These are phyloP conservation scores for Ustilago crameri DNA, from an alignment of 1,284 basidiomycete genomes.

Conservation along the genomic window DNA sequence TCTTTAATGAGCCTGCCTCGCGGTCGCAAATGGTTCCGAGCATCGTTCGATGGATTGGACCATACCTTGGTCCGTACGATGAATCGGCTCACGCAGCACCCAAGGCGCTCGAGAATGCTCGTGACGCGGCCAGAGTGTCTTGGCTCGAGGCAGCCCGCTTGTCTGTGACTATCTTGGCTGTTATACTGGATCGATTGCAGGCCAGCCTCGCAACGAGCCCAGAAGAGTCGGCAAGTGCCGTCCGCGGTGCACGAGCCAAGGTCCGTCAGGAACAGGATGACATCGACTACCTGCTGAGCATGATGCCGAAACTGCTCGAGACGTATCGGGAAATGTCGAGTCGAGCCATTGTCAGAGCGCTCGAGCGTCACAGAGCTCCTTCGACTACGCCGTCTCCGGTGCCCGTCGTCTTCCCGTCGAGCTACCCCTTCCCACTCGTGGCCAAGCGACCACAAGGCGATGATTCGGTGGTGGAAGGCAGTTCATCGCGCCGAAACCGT, in stretches of 20 bases:
- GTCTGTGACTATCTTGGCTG: conserved; percentile 73
- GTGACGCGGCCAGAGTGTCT: conserved; percentile 76
- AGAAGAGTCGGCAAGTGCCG: conserved; percentile 1
- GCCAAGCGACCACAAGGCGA: conserved; percentile 74
- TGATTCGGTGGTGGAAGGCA: conserved; percentile 41
- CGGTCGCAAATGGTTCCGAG: conserved; percentile 85
- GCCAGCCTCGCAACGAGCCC: conserved; percentile 23
- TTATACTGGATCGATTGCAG: conserved; percentile 90
- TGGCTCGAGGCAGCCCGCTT: conserved; percentile 92
- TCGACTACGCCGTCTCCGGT: conserved; percentile 75
- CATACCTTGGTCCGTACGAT: conserved; percentile 91
- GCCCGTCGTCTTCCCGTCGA: conserved; percentile 89
- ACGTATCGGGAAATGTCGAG: conserved; percentile 86
- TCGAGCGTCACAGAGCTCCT: conserved; percentile 76
- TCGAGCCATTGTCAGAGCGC: conserved; percentile 75
- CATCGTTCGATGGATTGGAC: conserved; percentile 91
- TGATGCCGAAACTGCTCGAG: conserved; percentile 85
- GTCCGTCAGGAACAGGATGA: conserved; percentile 85
- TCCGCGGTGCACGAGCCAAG: conserved; percentile 9
- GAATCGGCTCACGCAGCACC: conserved; percentile 32
- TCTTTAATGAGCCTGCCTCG: conserved; percentile 85
- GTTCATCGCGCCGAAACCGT: conserved; percentile 43
- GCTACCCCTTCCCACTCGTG: conserved; percentile 89
- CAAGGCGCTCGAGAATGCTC: conserved; percentile 46
- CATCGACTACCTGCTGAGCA: conserved; percentile 85